A percentile compares a stretch with the other conserved stretches of the same genome.
These are phyloP conservation scores for Brettanomyces sp. DNA, from an alignment of 805 yeast genomes.

Conservation along the genomic window DNA sequence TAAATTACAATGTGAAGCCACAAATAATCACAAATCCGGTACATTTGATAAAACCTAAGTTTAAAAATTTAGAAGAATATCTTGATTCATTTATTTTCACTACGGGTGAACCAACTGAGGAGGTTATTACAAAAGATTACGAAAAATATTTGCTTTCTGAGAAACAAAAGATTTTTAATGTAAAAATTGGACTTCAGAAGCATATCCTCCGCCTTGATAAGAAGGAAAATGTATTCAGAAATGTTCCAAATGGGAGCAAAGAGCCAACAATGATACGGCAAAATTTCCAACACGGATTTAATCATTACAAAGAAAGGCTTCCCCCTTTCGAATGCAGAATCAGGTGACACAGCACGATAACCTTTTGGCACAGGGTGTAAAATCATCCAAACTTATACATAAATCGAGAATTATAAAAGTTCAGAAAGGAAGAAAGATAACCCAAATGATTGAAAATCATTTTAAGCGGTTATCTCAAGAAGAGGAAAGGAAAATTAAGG, in stretches of 20 bases:
- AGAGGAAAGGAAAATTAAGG: slow-evolving; percentile 70
- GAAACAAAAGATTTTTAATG: slow-evolving; percentile 29
- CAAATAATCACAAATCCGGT: slow-evolving; percentile 52
- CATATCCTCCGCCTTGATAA: slow-evolving; percentile 36
- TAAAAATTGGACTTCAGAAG: slow-evolving; percentile 37
- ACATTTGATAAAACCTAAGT: slow-evolving; percentile 41
- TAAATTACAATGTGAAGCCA: slow-evolving; percentile 30
- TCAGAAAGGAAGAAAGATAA: slow-evolving; percentile 60
- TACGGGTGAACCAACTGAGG: slow-evolving; percentile 40
- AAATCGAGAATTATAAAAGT: slow-evolving; percentile 57
- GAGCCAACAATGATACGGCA: slow-evolving; percentile 30
- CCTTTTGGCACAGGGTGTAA: slow-evolving; percentile 64
- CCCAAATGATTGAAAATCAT: slow-evolving; percentile 77
- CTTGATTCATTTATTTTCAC: slow-evolving; percentile 48
- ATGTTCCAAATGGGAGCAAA: slow-evolving; percentile 32
- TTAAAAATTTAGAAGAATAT: slow-evolving; percentile 30
- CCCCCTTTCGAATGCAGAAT: slow-evolving; percentile 31
- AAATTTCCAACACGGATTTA: slow-evolving; percentile 21
- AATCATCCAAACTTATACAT: slow-evolving; percentile 59
- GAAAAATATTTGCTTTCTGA: slow-evolving; percentile 49
- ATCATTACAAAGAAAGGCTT: slow-evolving; percentile 25
- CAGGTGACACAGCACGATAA: slow-evolving; percentile 59
- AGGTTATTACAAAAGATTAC: slow-evolving; percentile 51
- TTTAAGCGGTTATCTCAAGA: slow-evolving; percentile 83
- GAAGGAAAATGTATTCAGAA: slow-evolving; percentile 35